These are phyloP conservation scores for Globisporangium cystogenes DNA, from an alignment of 352 stramenopile genomes.

Conservation along the genomic window DNA sequence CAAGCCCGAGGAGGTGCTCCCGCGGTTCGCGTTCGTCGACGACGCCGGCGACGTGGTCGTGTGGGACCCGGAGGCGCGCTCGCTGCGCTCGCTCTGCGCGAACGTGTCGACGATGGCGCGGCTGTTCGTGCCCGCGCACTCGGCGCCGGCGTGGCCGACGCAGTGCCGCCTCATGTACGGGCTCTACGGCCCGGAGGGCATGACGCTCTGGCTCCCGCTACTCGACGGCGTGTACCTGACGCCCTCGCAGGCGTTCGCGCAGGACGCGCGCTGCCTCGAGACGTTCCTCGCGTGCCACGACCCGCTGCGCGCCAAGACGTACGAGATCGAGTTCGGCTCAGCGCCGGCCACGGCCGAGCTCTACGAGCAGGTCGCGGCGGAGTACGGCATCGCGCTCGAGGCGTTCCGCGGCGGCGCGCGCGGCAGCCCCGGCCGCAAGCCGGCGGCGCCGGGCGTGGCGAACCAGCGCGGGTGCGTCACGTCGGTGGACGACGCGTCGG, in stretches of 20 bases:
- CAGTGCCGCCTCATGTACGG: conserved; percentile 61
- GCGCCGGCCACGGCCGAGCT: conserved; percentile 51
- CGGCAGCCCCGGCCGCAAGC: too few relatives aligned
- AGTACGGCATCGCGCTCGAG: conserved; percentile 67
- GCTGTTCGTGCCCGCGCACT: conserved; percentile 34
- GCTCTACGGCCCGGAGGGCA: conserved; percentile 67
- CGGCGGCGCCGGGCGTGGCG: not conserved
- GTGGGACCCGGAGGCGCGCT: conserved; percentile 72
- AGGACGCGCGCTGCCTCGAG: conserved; percentile 35
- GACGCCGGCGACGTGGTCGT: conserved; percentile 54
- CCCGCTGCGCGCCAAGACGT: conserved; percentile 73
- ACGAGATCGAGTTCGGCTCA: conserved; percentile 76
- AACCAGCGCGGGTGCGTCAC: conserved; percentile 53
- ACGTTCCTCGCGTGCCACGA: conserved; percentile 78
- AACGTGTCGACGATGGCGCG: conserved; percentile 63
- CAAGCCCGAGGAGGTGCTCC: conserved; percentile 56
- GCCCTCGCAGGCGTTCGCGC: conserved; percentile 51
- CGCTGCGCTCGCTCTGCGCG: conserved; percentile 52
- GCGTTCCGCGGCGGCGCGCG: conserved; percentile 14
- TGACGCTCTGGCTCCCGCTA: conserved; percentile 71
- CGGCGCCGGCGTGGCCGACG: conserved; percentile 47
- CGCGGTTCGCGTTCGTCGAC: conserved; percentile 57
- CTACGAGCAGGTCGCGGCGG: conserved; percentile 63
- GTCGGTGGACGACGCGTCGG: conserved; percentile 50
- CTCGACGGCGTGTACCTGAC: conserved; percentile 72